Percentiles rank a stretch among this genome's conserved stretches.
phyloP scores from a whole-genome alignment of 371 early-diverging fungal species.

The Mycotypha africana region DNA sequence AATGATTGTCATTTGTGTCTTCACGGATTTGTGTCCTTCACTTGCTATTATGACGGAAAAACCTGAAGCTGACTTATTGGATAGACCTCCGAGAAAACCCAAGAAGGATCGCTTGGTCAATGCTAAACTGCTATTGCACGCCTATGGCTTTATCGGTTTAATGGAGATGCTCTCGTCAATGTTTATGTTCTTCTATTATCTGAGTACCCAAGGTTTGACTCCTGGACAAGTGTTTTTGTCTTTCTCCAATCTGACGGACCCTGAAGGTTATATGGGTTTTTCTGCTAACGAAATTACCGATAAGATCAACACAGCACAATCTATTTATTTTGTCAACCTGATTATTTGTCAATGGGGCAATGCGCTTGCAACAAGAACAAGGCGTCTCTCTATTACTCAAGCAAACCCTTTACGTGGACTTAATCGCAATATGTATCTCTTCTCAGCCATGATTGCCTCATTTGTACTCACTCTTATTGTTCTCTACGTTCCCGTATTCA shows the following conservation, averaged over 20 bases:
- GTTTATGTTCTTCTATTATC: constrained; percentile 57
- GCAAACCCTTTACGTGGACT: constrained; percentile 52
- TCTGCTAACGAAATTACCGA: constrained; percentile 36
- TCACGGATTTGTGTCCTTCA: constrained; percentile 46
- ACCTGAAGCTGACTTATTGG: constrained; percentile 57
- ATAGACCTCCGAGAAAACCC: constrained; percentile 55
- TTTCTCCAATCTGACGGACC: constrained; percentile 45
- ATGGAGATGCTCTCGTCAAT: constrained; percentile 54
- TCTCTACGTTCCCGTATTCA: constrained; percentile 53
- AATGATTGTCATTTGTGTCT: constrained; percentile 60
- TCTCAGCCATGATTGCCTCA: constrained; percentile 39
- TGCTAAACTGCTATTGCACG: constrained; percentile 46
- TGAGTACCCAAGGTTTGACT: constrained; percentile 33
- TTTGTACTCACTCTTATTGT: constrained; percentile 51
- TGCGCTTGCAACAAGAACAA: constrained; percentile 51
- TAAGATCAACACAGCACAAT: constrained; percentile 49
- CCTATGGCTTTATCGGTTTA: constrained; percentile 64
- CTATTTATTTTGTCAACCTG: constrained; percentile 58
- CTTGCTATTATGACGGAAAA: constrained; percentile 63
- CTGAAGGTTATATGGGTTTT: constrained; percentile 43
- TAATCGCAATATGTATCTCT: constrained; percentile 46
- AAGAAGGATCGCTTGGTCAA: constrained; percentile 56
- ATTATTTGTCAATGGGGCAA: constrained; percentile 61
- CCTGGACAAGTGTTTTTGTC: constrained; percentile 45
- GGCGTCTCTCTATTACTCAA: constrained; percentile 53